Base-by-base conservation (phyloP, 108 stramenopile genomes). In the Stephanodiscus minutulus region DNA sequence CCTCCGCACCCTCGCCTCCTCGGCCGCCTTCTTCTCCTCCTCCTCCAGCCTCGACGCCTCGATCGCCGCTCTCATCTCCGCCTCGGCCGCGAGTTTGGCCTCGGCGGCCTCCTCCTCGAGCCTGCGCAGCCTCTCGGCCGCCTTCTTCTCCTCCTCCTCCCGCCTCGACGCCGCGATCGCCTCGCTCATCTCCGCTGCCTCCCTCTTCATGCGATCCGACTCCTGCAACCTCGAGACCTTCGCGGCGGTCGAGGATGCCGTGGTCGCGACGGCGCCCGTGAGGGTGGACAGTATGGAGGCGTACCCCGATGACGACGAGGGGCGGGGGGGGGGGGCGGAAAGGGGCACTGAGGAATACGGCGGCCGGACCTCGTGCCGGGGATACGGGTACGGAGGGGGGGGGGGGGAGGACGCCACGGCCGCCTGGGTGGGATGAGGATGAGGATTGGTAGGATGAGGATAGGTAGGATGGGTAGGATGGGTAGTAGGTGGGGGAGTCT, bases 141-240 rank as follows among this genome's bases (percentile, higher is more conserved):
- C 76, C 36, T 74, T 66, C 28, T 66, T 20, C 46, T 73, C 65
- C 18, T 72, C 84, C 43, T 67, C 66, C 17, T 61, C 76, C 17
- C 53, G 61, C 5, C 86, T 73, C 18, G 86, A 86, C 1, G 76
- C 55, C 61, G 85, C 84, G 17, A 79, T 82, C 24, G 81, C 87
- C 70, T 59, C 31, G 2, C 5, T 33, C 31, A 33, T 2, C 31
- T 5, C 3, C 5, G 82, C 86, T 37, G 64, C 60, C 28, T 85
- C 31, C 31, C 3, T 33, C 31, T 33, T 33, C 31, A 5, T 33
- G 31, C 31, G 31, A 33, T 33, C 31, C 31, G 31, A 27, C 21
- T 61, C 83, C 41, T 69, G 25, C 1, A 41, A 17, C 43, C 53
- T 64, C 21, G 20, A 6, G 7, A 21, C 20, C 20, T 49, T 8